Conservation (phyloP, 2,329 filamentous ascomycete species). For the Aureobasidium musti region DNA sequence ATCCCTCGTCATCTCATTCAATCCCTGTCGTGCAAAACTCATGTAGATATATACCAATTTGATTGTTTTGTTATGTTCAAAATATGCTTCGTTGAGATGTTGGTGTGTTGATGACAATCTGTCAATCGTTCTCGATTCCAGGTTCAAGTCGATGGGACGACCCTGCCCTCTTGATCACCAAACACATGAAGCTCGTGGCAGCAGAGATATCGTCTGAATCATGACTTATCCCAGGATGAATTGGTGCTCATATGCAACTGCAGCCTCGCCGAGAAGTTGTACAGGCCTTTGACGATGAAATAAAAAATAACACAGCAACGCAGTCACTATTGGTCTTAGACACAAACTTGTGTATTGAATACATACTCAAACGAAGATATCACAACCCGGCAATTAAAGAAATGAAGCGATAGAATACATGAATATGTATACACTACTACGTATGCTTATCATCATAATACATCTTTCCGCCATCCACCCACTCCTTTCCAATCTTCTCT, state of each 20-base stretch:
- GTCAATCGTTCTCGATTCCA: background rate
- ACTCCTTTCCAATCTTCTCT: conserved; percentile 29
- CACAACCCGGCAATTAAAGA: too few species aligned
- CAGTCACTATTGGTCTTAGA: too few species aligned
- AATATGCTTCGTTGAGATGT: too few species aligned
- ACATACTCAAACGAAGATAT: too few species aligned
- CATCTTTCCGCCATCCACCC: conserved; percentile 28
- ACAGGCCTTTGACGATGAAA: too few species aligned
- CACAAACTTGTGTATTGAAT: too few species aligned
- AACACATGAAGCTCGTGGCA: too few species aligned
- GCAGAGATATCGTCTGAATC: too few species aligned
- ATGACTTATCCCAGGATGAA: too few species aligned
- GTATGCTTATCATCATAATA: conserved; percentile 20
- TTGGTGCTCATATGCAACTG: background rate
- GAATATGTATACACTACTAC: background rate
- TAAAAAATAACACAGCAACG: too few species aligned
- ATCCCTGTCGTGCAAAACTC: background rate
- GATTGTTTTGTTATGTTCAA: conserved; percentile 21
- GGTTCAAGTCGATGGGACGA: background rate
- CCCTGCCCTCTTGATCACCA: background rate
- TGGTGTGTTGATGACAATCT: background rate
- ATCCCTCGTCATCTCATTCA: conserved; percentile 18
- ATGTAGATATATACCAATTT: conserved; percentile 30
- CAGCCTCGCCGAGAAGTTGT: background rate
- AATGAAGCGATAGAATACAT: background rate